Evolutionary conservation across 2,329 filamentous ascomycete species (phyloP).

Genomic region (Xylaria sp.): DNA sequence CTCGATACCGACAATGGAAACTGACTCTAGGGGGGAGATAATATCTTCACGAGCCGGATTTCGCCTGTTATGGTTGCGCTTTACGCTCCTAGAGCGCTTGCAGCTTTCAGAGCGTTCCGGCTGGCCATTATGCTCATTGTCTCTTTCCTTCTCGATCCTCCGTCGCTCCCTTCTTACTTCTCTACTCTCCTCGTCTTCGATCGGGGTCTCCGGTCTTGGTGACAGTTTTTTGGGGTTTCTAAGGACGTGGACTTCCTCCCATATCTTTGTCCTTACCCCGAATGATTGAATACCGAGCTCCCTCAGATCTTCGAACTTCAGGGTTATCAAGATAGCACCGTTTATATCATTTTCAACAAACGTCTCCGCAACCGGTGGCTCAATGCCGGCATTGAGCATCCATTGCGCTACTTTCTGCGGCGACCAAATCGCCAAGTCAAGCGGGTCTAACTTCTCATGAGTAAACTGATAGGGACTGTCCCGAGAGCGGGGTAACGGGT

Average conservation of each 20-base stretch:
- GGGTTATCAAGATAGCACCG: constrained; percentile 82
- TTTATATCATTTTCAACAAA: constrained; percentile 94
- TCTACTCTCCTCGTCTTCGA: constrained; percentile 63
- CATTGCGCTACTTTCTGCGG: constrained; percentile 81
- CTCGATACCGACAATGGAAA: constrained; percentile 91
- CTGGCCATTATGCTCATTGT: constrained; percentile 35
- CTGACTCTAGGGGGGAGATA: constrained; percentile 80
- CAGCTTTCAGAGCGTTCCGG: constrained; percentile 37
- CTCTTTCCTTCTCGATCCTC: constrained; percentile 44
- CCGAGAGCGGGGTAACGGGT: constrained; percentile 46
- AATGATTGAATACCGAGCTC: constrained; percentile 83
- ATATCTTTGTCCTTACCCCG: constrained; percentile 78
- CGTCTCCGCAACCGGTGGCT: constrained; percentile 76
- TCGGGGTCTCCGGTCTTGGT: constrained; percentile 62
- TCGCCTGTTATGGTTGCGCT: constrained; percentile 40
- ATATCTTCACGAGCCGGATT: constrained; percentile 61
- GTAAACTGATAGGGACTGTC: constrained; percentile 59
- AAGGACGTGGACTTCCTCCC: constrained; percentile 78
- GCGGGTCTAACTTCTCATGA: constrained; percentile 61
- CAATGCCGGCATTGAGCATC: constrained; percentile 85
- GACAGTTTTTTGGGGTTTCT: constrained; percentile 60
- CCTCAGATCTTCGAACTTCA: constrained; percentile 87
- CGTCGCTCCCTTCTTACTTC: constrained; percentile 54
- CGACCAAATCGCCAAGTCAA: constrained; percentile 69
- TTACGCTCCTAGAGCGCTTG: constrained; percentile 46